Percentiles rank a stretch among this genome's conserved stretches.
These are phyloP conservation scores for Triglochin maritima DNA, from an alignment of 106 monocot species.

Conservation along the genomic window DNA sequence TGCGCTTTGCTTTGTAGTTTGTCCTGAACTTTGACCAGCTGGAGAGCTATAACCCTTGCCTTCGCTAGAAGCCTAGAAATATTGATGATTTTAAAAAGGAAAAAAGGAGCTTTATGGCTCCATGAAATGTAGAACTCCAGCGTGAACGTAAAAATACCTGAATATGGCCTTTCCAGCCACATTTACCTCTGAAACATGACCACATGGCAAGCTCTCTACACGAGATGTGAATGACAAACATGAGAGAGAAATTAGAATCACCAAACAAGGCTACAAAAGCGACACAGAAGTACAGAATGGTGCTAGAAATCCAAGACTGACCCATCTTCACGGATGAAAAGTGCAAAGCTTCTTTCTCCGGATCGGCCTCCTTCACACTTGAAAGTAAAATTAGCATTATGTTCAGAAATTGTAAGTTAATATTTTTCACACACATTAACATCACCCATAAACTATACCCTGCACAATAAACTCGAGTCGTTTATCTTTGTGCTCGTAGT, in stretches of 20 bases:
- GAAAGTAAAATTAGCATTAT: neutral
- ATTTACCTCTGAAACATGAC: constrained; percentile 71
- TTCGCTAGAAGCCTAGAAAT: constrained; percentile 22
- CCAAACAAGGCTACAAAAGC: neutral
- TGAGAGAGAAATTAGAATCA: neutral
- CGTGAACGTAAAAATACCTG: constrained; percentile 26
- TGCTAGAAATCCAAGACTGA: constrained; percentile 14
- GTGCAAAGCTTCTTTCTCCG: constrained; percentile 44
- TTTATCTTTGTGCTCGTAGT: too few relatives aligned
- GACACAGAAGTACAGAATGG: neutral
- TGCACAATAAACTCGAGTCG: too few relatives aligned
- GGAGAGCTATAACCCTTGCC: constrained; percentile 1
- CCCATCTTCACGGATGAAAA: constrained; percentile 51
- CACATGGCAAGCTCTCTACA: constrained; percentile 38
- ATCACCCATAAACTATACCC: neutral
- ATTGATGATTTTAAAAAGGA: neutral
- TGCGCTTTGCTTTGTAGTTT: constrained; percentile 1
- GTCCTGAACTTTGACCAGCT: neutral
- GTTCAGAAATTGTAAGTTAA: constrained; percentile 1
- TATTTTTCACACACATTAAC: neutral
- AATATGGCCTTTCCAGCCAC: constrained; percentile 55
- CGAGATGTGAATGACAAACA: neutral
- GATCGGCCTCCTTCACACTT: constrained; percentile 60
- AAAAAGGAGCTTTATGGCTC: neutral
- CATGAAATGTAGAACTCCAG: neutral